A percentile compares a stretch with the other conserved stretches of the same genome.
phyloP scores from a whole-genome alignment of 768 basidiomycete genomes.

The Grammothele lineata region DNA sequence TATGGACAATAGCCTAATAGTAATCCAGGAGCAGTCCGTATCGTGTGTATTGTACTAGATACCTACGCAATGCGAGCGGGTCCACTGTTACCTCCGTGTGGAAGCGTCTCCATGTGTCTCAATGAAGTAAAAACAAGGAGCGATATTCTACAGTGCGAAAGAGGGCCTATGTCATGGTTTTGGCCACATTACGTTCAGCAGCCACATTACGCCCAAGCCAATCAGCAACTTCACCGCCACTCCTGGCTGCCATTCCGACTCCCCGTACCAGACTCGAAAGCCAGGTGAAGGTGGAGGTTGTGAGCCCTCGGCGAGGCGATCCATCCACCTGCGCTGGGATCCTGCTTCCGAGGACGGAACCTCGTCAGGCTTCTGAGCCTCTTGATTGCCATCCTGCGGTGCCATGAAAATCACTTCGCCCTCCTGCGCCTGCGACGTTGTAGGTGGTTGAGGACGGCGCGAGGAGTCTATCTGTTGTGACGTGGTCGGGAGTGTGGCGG shows the following conservation, averaged over 20 bases:
- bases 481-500: constrained; percentile 17
- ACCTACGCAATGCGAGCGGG: no score
- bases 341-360: constrained; percentile 38
- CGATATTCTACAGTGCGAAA: no score
- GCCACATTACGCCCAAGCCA: constrained; percentile 52
- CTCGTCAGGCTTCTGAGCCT: constrained; percentile 22
- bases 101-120: no score
- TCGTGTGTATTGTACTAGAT: no score
- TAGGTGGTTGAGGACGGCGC: neutral
- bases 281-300: constrained; percentile 17
- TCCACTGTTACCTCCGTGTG: no score
- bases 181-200: constrained; percentile 58
- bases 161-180: constrained; percentile 22
- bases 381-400: constrained; percentile 11
- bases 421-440: constrained; percentile 12
- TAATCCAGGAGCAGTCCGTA: no score
- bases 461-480: constrained; percentile 5
- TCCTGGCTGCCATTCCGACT: constrained; percentile 34
- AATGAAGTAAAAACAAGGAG: no score
- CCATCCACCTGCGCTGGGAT: constrained; percentile 43
- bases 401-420: constrained; percentile 22
- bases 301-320: constrained; percentile 40
- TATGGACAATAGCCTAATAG: no score
- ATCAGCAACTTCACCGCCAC: constrained; percentile 39
- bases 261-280: constrained; percentile 29